Evolutionary conservation across 1,284 basidiomycete species (phyloP).

Genomic region (Irpex sp.): DNA sequence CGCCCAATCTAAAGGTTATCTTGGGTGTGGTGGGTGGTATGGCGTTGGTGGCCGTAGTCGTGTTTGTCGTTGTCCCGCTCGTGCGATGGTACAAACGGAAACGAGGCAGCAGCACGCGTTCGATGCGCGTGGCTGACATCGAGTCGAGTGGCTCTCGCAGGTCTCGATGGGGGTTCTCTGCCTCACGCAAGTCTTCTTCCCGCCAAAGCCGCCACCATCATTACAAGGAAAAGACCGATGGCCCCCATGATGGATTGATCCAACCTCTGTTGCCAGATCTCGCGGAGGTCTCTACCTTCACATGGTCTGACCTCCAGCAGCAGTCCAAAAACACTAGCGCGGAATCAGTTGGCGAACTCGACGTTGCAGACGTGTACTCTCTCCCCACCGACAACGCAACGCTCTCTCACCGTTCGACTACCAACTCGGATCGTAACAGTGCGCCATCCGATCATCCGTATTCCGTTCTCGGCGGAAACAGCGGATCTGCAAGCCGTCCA

Average conservation of each 20-base stretch:
- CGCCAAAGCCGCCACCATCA: constrained; percentile 20
- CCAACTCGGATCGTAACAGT: not conserved
- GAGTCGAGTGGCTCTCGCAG: not conserved
- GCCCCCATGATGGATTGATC: constrained; percentile 15
- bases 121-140: not conserved
- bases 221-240: constrained; percentile 26
- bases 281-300: constrained; percentile 25
- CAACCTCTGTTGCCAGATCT: constrained; percentile 20
- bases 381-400: constrained; percentile 17
- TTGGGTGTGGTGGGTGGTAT: constrained; percentile 24
- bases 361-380: constrained; percentile 13
- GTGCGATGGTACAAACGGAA: constrained; percentile 12
- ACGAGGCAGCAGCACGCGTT: constrained; percentile 1
- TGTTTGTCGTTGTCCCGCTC: constrained; percentile 20
- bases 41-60: constrained; percentile 20
- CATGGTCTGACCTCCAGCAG: constrained; percentile 23
- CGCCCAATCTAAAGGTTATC: constrained; percentile 20
- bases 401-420: constrained; percentile 10
- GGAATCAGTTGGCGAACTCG: constrained; percentile 14
- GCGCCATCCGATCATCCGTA: not conserved
- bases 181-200: constrained; percentile 14
- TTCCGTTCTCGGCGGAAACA: constrained; percentile 13
- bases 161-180: not conserved
- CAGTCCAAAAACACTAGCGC: constrained; percentile 20
- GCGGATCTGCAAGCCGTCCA: constrained; percentile 9